These are phyloP conservation scores for Dioscorea cayenensis DNA, from an alignment of 116 monocot genomes.

Conservation along the genomic window DNA sequence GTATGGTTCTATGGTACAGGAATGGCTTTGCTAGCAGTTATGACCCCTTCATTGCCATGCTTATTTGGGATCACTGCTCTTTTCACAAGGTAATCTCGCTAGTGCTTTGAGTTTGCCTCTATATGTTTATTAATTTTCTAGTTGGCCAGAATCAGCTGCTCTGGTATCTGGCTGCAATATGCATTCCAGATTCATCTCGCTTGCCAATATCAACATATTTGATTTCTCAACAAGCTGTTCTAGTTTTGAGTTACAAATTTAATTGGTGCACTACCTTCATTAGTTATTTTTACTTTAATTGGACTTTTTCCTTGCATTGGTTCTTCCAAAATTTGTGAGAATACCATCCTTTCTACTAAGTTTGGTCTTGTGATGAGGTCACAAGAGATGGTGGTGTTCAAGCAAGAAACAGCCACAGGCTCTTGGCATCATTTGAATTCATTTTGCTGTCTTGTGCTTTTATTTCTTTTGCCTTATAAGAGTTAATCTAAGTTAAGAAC, in stretches of 20 bases:
- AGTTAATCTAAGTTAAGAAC: not conserved
- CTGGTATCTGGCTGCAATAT: not conserved
- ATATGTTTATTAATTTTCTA: not conserved
- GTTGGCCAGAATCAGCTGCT: not conserved
- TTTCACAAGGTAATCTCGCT: conserved; percentile 58
- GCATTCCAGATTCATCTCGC: not conserved
- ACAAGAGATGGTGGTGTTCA: too few species aligned
- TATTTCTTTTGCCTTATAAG: not conserved
- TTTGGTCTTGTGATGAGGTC: too few species aligned
- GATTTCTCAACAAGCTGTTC: too few species aligned
- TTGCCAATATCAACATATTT: not conserved
- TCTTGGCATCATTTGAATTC: not conserved
- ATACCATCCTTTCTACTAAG: too few species aligned
- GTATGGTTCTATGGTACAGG: conserved; percentile 63
- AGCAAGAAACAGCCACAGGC: too few species aligned
- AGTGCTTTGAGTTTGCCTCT: not conserved
- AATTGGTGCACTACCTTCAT: too few species aligned
- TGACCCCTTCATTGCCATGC: conserved; percentile 55
- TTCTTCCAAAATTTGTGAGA: too few species aligned
- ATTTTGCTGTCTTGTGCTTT: not conserved
- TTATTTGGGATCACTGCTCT: conserved; percentile 79
- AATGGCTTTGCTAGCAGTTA: conserved; percentile 68
- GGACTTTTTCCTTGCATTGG: too few species aligned
- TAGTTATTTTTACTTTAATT: too few species aligned
- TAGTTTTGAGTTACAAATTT: too few species aligned